Base-by-base conservation (phyloP, 495 filamentous ascomycete genomes). In the Aspergillus saccharolyticus region DNA sequence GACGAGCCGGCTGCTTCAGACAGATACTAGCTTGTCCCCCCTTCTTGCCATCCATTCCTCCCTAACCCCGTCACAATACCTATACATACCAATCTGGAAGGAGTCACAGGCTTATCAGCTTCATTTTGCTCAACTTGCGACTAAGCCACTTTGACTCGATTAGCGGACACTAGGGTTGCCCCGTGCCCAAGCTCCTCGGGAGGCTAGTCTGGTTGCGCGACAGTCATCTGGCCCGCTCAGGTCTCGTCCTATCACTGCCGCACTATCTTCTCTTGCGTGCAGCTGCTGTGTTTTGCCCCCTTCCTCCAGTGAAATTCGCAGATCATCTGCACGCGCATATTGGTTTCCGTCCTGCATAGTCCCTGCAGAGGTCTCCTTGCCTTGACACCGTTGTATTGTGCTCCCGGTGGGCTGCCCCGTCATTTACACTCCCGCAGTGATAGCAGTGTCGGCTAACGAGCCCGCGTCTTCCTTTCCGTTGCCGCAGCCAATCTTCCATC, bases 271-370 rank as follows among this genome's bases (percentile, higher is more conserved):
- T 44, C 22, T 20, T 18, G 20, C 42, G 54, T 47, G n/a, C 52
- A 19, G 28, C 21, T 49, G 19, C 22, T 39, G 33, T 28, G 47
- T 50, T 28, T 45, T 43, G 63, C 65, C 57, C 51, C 60, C 63
- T 59, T 59, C 65, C 65, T 69, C 59, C 61, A 53, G 61, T 65
- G 53, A 64, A 64, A 67, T 54, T 55, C 62, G 78, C 73, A 78
- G 78, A 81, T 83, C 80, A 81, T 83, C 79, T 81, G 80, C 79
- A 81, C 73, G 73, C 61, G 67, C 58, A 72, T 70, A 70, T 63
- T 70, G 64, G 70, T 68, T 64, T 69, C 65, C 71, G 74, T 70
- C 68, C 68, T 76, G 70, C 72, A 76, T 74, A 76, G 70, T 73
- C 71, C 70, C 72, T 72, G 73, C 71, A 77, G 70, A 63, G 66